Evolutionary conservation across 495 filamentous ascomycete genomes (phyloP).

Genomic region (Neurospora pannonica): DNA sequence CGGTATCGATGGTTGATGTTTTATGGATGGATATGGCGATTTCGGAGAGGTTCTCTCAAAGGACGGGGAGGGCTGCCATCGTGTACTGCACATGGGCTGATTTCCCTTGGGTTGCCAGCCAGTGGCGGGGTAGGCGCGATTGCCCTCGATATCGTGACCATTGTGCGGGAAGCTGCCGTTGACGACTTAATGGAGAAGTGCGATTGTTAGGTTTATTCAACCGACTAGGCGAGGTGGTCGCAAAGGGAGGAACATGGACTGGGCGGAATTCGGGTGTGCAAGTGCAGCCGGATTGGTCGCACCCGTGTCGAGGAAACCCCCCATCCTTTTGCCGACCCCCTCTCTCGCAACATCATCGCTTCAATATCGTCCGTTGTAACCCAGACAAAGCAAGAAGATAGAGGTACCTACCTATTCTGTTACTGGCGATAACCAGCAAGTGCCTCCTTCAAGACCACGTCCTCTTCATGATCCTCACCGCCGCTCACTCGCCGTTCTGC

Average conservation of each 20-base stretch:
- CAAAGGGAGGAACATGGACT: background rate
- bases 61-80: background rate
- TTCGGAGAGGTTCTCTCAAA: background rate
- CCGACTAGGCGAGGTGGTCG: background rate
- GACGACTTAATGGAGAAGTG: background rate
- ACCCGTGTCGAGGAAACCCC: background rate
- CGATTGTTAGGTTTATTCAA: background rate
- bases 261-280: background rate
- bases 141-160: background rate
- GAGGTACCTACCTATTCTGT: too few relatives aligned
- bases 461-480: too few relatives aligned
- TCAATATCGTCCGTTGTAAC: background rate
- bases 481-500: background rate
- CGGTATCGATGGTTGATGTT: background rate
- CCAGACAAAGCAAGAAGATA: too few relatives aligned
- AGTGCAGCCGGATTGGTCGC: background rate
- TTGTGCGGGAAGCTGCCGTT: background rate
- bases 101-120: background rate
- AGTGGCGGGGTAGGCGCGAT: background rate
- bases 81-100: background rate
- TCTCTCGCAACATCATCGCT: background rate
- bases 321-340: background rate
- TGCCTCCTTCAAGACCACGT: too few relatives aligned
- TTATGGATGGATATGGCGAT: background rate
- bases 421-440: too few relatives aligned